Percentiles rank a stretch among this genome's conserved stretches.
Conservation (phyloP, 1,284 basidiomycete species). For the Gomphus bonarii region DNA sequence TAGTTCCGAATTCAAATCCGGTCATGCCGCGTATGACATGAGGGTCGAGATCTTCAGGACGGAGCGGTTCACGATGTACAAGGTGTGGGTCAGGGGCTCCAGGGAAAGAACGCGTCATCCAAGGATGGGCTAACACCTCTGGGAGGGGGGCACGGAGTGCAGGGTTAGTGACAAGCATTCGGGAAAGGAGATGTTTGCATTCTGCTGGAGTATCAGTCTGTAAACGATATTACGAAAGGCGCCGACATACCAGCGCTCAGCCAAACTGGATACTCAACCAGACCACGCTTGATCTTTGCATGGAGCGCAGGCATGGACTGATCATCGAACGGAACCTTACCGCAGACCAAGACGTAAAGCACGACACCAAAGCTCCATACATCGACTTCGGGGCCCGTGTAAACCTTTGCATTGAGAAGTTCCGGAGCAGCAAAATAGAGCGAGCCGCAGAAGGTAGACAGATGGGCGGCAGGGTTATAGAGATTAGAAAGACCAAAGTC, state of each 20-base stretch:
- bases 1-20: slow-evolving; percentile 92
- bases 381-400: slow-evolving; percentile 96
- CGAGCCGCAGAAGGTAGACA: slow-evolving; percentile 94
- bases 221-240: slow-evolving; percentile 8
- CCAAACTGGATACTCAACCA: slow-evolving; percentile 98
- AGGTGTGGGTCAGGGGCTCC: slow-evolving; percentile 78
- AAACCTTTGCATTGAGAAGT: slow-evolving; percentile 90
- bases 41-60: slow-evolving; percentile 77
- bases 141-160: slow-evolving; percentile 68
- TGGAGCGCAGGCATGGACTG: slow-evolving; percentile 98
- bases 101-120: slow-evolving; percentile 89
- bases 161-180: slow-evolving; percentile 97
- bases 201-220: slow-evolving; percentile 37
- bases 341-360: slow-evolving; percentile 94
- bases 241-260: slow-evolving; percentile 68
- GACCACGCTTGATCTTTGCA: slow-evolving; percentile 96
- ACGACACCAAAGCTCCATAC: slow-evolving; percentile 99
- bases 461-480: slow-evolving; percentile 77
- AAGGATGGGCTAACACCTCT: slow-evolving; percentile 88
- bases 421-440: slow-evolving; percentile 98
- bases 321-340: slow-evolving; percentile 98
- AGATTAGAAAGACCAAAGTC: slow-evolving; percentile 98
- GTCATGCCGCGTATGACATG: slow-evolving; percentile 87
- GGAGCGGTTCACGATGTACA: slow-evolving; percentile 80
- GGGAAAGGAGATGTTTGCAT: slow-evolving; percentile 87